Conservation (phyloP, 495 filamentous ascomycete species). For the Neurospora sublineolata region DNA sequence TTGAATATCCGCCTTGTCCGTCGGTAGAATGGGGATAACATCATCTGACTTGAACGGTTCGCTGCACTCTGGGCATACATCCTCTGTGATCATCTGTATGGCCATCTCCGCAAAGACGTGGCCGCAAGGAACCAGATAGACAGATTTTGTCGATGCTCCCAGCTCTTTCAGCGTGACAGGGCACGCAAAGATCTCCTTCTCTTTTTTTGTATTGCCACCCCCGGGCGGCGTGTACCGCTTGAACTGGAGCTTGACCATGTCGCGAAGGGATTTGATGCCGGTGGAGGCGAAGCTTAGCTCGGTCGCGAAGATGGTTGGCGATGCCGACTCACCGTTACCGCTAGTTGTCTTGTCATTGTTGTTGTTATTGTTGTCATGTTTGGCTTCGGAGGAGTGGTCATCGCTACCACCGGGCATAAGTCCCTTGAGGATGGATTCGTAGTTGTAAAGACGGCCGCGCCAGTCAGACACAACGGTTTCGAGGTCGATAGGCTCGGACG, state of each 20-base stretch:
- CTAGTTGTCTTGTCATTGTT: slow-evolving; percentile 3
- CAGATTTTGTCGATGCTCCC: slow-evolving; percentile 65
- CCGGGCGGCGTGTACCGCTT: slow-evolving; percentile 35
- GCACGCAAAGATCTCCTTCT: slow-evolving; percentile 58
- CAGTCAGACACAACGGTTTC: slow-evolving; percentile 75
- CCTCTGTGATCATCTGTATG: slow-evolving; percentile 55
- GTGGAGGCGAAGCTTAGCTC: slow-evolving; percentile 55
- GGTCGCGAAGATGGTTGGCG: slow-evolving; percentile 36
- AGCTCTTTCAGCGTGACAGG: slow-evolving; percentile 80
- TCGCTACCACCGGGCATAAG: slow-evolving; percentile 52
- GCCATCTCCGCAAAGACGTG: slow-evolving; percentile 86
- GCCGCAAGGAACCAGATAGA: slow-evolving; percentile 90
- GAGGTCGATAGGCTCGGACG: slow-evolving; percentile 55
- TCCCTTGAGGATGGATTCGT: slow-evolving; percentile 76
- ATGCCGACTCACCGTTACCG: slow-evolving; percentile 16
- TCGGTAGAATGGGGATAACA: slow-evolving; percentile 70
- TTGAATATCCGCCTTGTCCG: slow-evolving; percentile 57
- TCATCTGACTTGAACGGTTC: slow-evolving; percentile 62
- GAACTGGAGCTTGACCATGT: slow-evolving; percentile 84
- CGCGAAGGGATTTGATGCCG: slow-evolving; percentile 66
- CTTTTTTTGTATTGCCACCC: slow-evolving; percentile 8
- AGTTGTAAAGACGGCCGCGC: slow-evolving; percentile 83
- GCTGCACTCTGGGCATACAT: slow-evolving; percentile 54
- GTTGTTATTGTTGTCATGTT: slow-evolving; percentile 1
- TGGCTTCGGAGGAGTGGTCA: background rate